Base-by-base conservation (phyloP, 148 eudicot genomes). In the Heliamphora exappendiculata region DNA sequence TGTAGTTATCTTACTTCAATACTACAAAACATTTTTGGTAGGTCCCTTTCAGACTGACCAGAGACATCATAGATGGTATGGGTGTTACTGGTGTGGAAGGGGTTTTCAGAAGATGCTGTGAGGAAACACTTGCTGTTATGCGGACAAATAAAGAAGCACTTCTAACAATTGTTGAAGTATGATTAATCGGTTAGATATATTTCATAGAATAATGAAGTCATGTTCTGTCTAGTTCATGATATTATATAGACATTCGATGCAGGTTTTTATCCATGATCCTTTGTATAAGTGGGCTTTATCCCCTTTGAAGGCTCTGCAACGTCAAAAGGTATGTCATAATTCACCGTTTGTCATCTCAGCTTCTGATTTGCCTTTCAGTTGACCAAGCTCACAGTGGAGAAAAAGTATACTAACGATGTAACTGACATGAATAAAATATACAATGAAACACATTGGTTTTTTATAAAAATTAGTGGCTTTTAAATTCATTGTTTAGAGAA, bases 221-320 rank as follows among this genome's bases (percentile, higher is more conserved):
- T 69, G 37, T 33, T 2, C 63, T 54, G 42, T n/a, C 13, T 5
- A n/a, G 42, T 69, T 67, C 26, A 10, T 76, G 54, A 73, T 26
- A 71, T 7, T 49, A 31, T 50, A 22, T 69, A 20, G 31, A 55
- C 41, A 76, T 82, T 34, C 49, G 49, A 5, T 85, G 85, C 93
- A 95, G 98, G 98, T 95, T 85, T 95, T 92, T 77, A 95, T 95
- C 79, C 98, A 95, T 80, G 98, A 95, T 81, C 98, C 98, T 60
- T 84, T 95, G 26, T 95, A 95, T 78, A 95, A 95, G 84, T 95
- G 98, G 98, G 98, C 98, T 70, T 78, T 95, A 77, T 95, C 98
- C 37, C 98, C 98, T 79, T 78, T 95, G 72, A 95, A 95, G 83
- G 98, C 98, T 78, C 77, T 95, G 85, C 90, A 91, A 80, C 94